Conservation (phyloP, 441 rosid genomes). For the Gossypium schwendimanii region DNA sequence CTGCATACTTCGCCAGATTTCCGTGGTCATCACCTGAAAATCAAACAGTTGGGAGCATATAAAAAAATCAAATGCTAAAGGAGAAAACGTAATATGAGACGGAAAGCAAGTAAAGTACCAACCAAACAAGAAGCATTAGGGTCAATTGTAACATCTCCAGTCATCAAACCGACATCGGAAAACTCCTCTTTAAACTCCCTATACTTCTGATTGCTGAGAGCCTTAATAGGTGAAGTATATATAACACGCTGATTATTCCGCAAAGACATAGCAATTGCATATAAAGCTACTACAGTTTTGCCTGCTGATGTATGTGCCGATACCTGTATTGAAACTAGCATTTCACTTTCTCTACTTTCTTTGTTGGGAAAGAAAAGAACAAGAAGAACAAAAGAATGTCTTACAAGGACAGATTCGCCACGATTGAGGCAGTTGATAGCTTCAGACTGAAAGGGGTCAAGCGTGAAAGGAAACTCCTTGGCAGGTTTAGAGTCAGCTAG, state of each 20-base stretch:
- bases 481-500: slow-evolving; percentile 45
- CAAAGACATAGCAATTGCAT: slow-evolving; percentile 95
- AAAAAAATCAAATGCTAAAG: neutral
- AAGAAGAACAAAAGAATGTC: neutral
- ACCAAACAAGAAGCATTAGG: slow-evolving; percentile 96
- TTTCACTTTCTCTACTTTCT: slow-evolving; percentile 1
- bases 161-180: slow-evolving; percentile 97
- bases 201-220: slow-evolving; percentile 89
- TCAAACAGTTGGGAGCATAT: slow-evolving; percentile 1
- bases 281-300: slow-evolving; percentile 87
- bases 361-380: neutral
- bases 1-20: slow-evolving; percentile 98
- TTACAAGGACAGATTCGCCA: slow-evolving; percentile 90
- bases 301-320: slow-evolving; percentile 99
- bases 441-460: slow-evolving; percentile 91
- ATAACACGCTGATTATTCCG: slow-evolving; percentile 79
- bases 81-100: neutral
- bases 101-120: slow-evolving; percentile 10
- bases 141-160: slow-evolving; percentile 93
- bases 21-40: slow-evolving; percentile 93
- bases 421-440: slow-evolving; percentile 83
- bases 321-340: slow-evolving; percentile 37
- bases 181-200: slow-evolving; percentile 97
- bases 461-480: slow-evolving; percentile 81
- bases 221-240: slow-evolving; percentile 95